phyloP scores from a whole-genome alignment of 768 basidiomycete genomes.

The Serendipita sp. region DNA sequence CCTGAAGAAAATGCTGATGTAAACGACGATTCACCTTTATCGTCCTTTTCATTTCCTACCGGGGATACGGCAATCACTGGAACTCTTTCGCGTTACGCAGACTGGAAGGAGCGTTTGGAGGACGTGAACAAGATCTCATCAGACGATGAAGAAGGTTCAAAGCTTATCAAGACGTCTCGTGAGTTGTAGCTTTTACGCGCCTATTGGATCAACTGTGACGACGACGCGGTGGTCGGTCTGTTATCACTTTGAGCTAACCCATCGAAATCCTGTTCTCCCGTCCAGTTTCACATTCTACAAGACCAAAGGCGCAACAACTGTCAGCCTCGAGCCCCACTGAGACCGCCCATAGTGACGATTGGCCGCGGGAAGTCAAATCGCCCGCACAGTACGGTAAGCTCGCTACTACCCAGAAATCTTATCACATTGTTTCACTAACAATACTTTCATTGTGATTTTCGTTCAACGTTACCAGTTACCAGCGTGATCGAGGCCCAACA shows the following conservation, averaged over 20 bases:
- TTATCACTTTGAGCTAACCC: not conserved
- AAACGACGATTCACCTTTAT: not conserved
- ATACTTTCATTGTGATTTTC: not conserved
- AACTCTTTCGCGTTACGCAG: not conserved
- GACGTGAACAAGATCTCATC: not conserved
- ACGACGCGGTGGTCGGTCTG: not conserved
- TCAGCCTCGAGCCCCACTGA: not conserved
- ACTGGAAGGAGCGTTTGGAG: not conserved
- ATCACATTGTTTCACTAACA: not conserved
- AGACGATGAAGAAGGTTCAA: not conserved
- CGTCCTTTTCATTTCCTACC: not conserved
- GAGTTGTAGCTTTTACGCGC: not conserved
- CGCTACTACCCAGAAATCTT: not conserved
- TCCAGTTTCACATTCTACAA: not conserved
- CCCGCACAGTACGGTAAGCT: not conserved
- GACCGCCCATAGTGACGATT: not conserved
- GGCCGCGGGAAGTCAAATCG: not conserved
- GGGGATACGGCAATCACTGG: not conserved
- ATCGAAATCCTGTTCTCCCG: not conserved
- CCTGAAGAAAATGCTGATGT: not conserved
- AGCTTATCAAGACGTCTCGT: not conserved
- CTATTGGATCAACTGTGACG: not conserved
- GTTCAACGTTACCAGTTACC: not conserved
- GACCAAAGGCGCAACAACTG: not conserved
- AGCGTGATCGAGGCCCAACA: not conserved